These are phyloP conservation scores for Mortierella alpina DNA, from an alignment of 192 early-diverging fungal genomes.

Conservation along the genomic window DNA sequence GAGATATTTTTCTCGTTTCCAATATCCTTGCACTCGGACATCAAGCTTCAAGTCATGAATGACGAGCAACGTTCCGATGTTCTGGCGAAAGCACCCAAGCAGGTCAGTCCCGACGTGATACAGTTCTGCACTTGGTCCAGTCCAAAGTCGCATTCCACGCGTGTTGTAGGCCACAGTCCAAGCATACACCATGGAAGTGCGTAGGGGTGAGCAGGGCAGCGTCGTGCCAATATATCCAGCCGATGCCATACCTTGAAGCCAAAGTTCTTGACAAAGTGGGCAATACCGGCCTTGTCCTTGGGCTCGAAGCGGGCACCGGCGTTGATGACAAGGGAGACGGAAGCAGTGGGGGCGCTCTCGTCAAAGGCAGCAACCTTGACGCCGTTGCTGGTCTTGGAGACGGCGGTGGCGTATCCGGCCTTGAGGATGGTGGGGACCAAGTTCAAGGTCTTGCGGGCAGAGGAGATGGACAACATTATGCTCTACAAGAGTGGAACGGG, in stretches of 20 bases:
- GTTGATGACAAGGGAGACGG: conserved; percentile 87
- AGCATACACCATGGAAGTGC: too few relatives aligned
- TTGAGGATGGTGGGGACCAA: conserved; percentile 59
- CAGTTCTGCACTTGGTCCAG: too few relatives aligned
- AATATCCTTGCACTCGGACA: too few relatives aligned
- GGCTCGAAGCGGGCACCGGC: conserved; percentile 89
- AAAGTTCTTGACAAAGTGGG: conserved; percentile 92
- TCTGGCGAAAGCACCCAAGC: too few relatives aligned
- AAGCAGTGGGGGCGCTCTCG: conserved; percentile 75
- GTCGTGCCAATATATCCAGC: too few relatives aligned
- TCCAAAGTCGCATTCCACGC: too few relatives aligned
- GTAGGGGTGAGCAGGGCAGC: too few relatives aligned
- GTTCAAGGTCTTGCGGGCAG: conserved; percentile 64
- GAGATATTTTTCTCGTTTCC: too few relatives aligned
- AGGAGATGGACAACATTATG: conserved; percentile 54
- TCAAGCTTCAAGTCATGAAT: too few relatives aligned
- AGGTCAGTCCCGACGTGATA: too few relatives aligned
- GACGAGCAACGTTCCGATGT: too few relatives aligned
- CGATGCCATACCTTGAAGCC: conserved; percentile 77
- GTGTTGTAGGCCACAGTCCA: too few relatives aligned
- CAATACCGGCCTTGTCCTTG: conserved; percentile 78
- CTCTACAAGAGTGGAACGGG: not conserved
- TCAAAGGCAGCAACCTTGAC: conserved; percentile 75
- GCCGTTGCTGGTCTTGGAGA: conserved; percentile 66
- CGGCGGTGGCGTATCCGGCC: conserved; percentile 63